Base-by-base conservation (phyloP, 495 filamentous ascomycete genomes). In the Entonaema liquescens region DNA sequence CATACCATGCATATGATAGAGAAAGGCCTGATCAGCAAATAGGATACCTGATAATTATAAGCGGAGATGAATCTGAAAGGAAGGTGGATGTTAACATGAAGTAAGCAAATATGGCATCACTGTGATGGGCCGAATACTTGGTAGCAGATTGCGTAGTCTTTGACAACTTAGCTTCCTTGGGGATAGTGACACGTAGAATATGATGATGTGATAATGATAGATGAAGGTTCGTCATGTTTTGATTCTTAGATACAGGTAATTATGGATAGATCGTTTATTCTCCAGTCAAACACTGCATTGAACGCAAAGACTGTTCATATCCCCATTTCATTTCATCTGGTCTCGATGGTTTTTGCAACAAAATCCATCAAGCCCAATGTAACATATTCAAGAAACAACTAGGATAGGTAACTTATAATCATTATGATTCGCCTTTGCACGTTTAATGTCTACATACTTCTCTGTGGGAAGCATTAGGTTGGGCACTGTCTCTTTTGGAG, bases 121-220 rank as follows among this genome's bases (percentile, higher is more conserved):
- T 21, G 53, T 23, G 26, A 61, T 72, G 70, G 64, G 60, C 70
- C 64, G 70, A 72, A 65, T 61, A 57, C 35, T 28, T 49, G 15
- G 4, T 12, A 28, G 11, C 28, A 11, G 49, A 42, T 17, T 60
- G 42, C 29, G 21, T 28, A 17, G 9, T 11, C 29, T 26, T 47
- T 52, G 38, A 11, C 36, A 15, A 57, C 33, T 62, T 52, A 44
- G 38, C 50, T 65, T 71, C 62, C 50, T 62, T 36, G n/a, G 35
- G 26, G 23, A 66, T 55, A 7, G 55, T 15, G 35, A 42, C 31
- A 25, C 5, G 52, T 53, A 19, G 17, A 8, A n/a, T 15, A 29
- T 2, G 4, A 13, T 26, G 25, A 26, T 28, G 23, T 9, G 11
- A 69, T 58, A 31, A 52, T 23, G 29, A 58, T 42, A 47, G 54